Evolutionary conservation across 1,139 yeast species (phyloP).

Genomic region (Entelexis paramagnoliae): DNA sequence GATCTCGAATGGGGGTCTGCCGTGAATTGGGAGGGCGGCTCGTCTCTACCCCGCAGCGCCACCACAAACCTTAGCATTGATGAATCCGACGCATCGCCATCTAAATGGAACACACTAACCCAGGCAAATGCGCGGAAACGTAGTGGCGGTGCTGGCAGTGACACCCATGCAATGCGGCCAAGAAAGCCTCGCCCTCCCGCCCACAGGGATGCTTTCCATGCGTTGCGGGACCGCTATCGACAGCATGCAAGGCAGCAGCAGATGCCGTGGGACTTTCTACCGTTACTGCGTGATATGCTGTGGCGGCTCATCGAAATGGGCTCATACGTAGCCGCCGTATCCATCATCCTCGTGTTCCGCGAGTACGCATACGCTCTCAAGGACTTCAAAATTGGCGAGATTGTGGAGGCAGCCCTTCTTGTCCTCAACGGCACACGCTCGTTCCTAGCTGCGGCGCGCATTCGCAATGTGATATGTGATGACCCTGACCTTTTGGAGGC

Average conservation of each 20-base stretch:
- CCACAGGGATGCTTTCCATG: slow-evolving; percentile 7
- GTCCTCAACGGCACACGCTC: slow-evolving; percentile 43
- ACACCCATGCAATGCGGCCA: background rate
- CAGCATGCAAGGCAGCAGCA: slow-evolving; percentile 30
- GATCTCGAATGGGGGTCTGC: slow-evolving; percentile 4
- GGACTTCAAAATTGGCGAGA: slow-evolving; percentile 37
- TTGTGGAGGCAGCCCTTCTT: slow-evolving; percentile 51
- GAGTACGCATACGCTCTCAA: slow-evolving; percentile 33
- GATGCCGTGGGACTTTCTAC: slow-evolving; percentile 43
- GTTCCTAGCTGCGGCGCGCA: slow-evolving; percentile 49
- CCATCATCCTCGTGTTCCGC: slow-evolving; percentile 49
- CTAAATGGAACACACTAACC: background rate
- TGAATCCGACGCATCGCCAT: slow-evolving; percentile 1
- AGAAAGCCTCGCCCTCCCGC: background rate
- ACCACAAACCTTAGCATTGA: background rate
- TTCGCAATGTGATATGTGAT: slow-evolving; percentile 26
- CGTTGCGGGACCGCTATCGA: slow-evolving; percentile 12
- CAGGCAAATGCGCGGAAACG: background rate
- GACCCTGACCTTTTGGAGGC: slow-evolving; percentile 27
- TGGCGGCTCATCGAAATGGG: slow-evolving; percentile 54
- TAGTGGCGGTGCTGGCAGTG: background rate
- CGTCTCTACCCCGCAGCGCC: background rate
- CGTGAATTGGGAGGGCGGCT: slow-evolving; percentile 2
- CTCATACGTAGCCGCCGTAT: slow-evolving; percentile 52
- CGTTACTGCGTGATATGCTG: slow-evolving; percentile 39